Evolutionary conservation across 192 early-diverging fungal genomes (phyloP).

Genomic region (Gigaspora rosea): DNA sequence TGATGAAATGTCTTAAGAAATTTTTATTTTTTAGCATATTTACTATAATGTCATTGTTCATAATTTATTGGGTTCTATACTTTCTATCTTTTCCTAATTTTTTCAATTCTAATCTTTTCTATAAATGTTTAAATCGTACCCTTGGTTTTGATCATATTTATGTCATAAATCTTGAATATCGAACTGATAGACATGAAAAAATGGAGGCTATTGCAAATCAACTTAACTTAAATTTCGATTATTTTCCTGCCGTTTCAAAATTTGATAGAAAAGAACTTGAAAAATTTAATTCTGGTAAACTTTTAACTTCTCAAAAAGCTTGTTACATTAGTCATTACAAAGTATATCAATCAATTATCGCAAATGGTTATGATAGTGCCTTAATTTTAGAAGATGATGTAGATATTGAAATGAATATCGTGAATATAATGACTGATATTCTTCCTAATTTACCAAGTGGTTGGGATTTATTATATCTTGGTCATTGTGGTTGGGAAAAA

Average conservation of each 20-base stretch:
- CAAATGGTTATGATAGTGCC: neutral
- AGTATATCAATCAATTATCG: neutral
- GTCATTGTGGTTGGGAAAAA: neutral
- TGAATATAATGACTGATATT: neutral
- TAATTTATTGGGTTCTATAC: too few species aligned
- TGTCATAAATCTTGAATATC: neutral
- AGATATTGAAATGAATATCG: neutral
- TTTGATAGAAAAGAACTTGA: neutral
- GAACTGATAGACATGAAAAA: neutral
- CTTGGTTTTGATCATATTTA: slow-evolving; percentile 13
- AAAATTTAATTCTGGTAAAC: neutral
- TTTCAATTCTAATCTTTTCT: neutral
- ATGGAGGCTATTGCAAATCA: neutral
- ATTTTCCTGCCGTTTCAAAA: neutral
- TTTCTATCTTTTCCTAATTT: too few species aligned
- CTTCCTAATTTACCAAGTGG: neutral
- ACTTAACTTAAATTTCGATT: slow-evolving; percentile 1
- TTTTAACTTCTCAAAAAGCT: neutral
- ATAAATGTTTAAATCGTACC: neutral
- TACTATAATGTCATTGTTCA: too few species aligned
- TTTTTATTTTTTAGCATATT: too few species aligned
- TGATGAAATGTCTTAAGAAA: too few species aligned
- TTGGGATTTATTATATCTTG: slow-evolving; percentile 11
- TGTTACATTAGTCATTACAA: slow-evolving; percentile 10
- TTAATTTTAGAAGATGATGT: slow-evolving; percentile 17